These are phyloP conservation scores for Drechslerella stenobrocha DNA, from an alignment of 2,329 filamentous ascomycete genomes.

Conservation along the genomic window DNA sequence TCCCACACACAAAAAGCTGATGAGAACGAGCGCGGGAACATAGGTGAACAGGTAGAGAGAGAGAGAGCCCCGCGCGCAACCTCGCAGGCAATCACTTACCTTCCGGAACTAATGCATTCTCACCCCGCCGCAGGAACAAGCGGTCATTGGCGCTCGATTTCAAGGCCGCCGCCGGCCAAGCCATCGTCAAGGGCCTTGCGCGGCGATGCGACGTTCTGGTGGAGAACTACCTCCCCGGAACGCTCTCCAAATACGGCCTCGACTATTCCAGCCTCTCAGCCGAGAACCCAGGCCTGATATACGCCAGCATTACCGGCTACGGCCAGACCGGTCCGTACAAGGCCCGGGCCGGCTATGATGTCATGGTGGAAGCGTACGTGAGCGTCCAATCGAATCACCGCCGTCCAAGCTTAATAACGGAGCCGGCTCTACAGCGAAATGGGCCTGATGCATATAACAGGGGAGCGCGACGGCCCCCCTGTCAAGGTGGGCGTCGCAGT, in stretches of 20 bases:
- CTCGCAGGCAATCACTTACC: too few species aligned
- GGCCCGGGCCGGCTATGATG: constrained; percentile 88
- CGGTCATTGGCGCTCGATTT: constrained; percentile 92
- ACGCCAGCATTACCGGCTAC: constrained; percentile 95
- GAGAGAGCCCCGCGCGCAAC: too few species aligned
- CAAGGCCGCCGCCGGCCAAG: constrained; percentile 77
- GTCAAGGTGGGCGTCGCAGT: constrained; percentile 98
- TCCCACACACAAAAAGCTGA: neutral
- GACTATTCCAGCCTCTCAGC: constrained; percentile 79
- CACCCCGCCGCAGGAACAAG: constrained; percentile 71
- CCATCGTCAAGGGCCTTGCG: constrained; percentile 82
- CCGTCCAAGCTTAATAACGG: too few species aligned
- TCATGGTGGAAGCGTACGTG: constrained; percentile 85
- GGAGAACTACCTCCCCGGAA: constrained; percentile 92
- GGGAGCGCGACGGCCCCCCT: constrained; percentile 79
- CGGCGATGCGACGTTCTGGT: constrained; percentile 88
- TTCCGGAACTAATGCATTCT: too few species aligned
- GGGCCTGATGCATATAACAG: constrained; percentile 98
- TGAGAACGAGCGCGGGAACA: neutral
- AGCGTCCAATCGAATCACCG: neutral
- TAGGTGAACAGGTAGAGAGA: constrained; percentile 40
- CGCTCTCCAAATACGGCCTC: constrained; percentile 84
- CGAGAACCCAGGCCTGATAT: constrained; percentile 85
- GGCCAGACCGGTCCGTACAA: constrained; percentile 92
- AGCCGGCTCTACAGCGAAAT: constrained; percentile 65